A percentile compares a stretch with the other conserved stretches of the same genome.
Conservation (phyloP, 495 filamentous ascomycete genomes). For the Hapsidospora chrysogenum region DNA sequence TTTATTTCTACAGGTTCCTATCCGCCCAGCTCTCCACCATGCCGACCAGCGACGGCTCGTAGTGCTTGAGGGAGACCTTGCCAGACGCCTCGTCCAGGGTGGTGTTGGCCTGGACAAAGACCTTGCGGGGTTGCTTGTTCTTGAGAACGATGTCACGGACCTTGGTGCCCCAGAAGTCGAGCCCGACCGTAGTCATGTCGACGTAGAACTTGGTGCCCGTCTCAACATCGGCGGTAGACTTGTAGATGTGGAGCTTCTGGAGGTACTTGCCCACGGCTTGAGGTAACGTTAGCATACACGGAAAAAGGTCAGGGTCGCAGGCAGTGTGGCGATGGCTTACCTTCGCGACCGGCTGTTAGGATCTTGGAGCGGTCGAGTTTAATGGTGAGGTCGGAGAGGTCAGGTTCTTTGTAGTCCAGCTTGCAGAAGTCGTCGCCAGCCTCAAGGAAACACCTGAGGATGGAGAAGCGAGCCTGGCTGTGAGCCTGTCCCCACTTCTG, state of each 20-base stretch:
- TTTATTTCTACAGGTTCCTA: slow-evolving; percentile 36
- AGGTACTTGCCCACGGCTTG: slow-evolving; percentile 76
- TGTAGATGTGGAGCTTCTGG: slow-evolving; percentile 84
- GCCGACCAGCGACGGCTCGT: slow-evolving; percentile 70
- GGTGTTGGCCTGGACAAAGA: slow-evolving; percentile 93
- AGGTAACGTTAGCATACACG: slow-evolving; percentile 3
- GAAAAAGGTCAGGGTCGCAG: not conserved
- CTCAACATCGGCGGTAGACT: slow-evolving; percentile 73
- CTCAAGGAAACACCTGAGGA: slow-evolving; percentile 72
- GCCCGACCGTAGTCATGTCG: slow-evolving; percentile 62
- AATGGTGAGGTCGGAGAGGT: slow-evolving; percentile 68
- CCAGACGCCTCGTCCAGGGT: slow-evolving; percentile 46
- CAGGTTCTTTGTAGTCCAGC: slow-evolving; percentile 53
- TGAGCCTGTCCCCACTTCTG: slow-evolving; percentile 91
- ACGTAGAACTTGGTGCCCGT: slow-evolving; percentile 61
- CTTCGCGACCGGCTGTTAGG: slow-evolving; percentile 38
- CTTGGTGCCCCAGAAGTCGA: slow-evolving; percentile 61
- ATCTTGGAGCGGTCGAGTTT: slow-evolving; percentile 74
- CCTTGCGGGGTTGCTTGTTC: slow-evolving; percentile 84
- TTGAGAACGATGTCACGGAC: slow-evolving; percentile 63
- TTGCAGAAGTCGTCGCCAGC: slow-evolving; percentile 71
- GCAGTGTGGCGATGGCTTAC: slow-evolving; percentile 5
- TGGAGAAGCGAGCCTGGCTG: slow-evolving; percentile 86
- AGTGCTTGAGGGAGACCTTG: slow-evolving; percentile 68
- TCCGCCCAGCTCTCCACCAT: slow-evolving; percentile 87